These are phyloP conservation scores for Metschnikowia shivogae DNA, from an alignment of 805 yeast genomes.

Conservation along the genomic window DNA sequence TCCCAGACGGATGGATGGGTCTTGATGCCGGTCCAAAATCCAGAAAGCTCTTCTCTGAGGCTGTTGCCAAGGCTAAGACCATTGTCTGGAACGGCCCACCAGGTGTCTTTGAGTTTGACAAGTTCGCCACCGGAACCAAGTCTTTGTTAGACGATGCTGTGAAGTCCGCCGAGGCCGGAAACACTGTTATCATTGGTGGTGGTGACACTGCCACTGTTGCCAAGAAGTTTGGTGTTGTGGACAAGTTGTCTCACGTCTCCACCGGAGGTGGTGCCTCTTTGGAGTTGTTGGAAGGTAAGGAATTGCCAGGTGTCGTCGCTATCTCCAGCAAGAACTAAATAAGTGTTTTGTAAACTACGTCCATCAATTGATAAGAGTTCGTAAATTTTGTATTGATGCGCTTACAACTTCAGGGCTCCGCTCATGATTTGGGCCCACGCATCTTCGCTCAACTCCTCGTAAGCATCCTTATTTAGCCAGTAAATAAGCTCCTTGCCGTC, in stretches of 20 bases:
- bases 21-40: conserved; percentile 94
- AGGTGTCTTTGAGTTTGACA: conserved; percentile 97
- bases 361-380: not conserved
- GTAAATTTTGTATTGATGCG: not conserved
- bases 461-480: conserved; percentile 60
- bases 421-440: conserved; percentile 48
- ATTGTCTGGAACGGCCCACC: conserved; percentile 99
- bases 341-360: not conserved
- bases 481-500: conserved; percentile 57
- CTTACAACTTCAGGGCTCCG: conserved; percentile 38
- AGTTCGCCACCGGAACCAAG: conserved; percentile 89
- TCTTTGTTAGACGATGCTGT: conserved; percentile 85
- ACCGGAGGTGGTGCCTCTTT: conserved; percentile 99
- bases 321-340: conserved; percentile 60
- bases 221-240: conserved; percentile 95
- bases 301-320: conserved; percentile 94
- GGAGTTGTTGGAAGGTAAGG: conserved; percentile 98
- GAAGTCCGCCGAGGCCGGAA: conserved; percentile 78
- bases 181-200: conserved; percentile 96
- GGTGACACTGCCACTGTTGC: conserved; percentile 99
- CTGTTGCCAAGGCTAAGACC: conserved; percentile 92
- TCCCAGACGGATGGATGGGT: conserved; percentile 94
- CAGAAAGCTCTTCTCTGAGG: conserved; percentile 68
- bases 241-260: conserved; percentile 95
- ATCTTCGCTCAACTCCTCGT: conserved; percentile 51